phyloP scores from a whole-genome alignment of 164 flowering plant genomes.

The Aristolochia californica region DNA sequence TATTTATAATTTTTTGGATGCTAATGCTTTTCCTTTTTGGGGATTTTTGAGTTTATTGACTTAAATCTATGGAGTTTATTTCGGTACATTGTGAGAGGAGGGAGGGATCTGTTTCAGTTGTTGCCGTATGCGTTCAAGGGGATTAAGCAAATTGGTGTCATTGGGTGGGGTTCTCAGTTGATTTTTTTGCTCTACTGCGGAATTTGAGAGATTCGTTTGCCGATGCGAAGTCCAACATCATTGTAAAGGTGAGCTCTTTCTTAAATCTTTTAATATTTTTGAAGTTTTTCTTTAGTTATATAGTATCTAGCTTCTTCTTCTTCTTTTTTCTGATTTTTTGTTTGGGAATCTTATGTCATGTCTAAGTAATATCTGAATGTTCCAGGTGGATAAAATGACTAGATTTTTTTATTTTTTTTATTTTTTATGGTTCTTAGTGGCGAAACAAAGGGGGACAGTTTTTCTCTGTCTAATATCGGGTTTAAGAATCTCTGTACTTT shows the following conservation, averaged over 20 bases:
- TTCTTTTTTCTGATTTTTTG: too few relatives aligned
- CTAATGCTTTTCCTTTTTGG: neutral
- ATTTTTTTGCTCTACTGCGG: too few relatives aligned
- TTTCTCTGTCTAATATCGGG: neutral
- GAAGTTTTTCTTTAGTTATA: neutral
- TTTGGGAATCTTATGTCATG: too few relatives aligned
- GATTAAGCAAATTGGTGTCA: slow-evolving; percentile 89
- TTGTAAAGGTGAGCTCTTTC: slow-evolving; percentile 78
- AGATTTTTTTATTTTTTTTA: too few relatives aligned
- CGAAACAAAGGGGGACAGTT: too few relatives aligned
- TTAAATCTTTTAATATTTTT: neutral
- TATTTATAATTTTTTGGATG: too few relatives aligned
- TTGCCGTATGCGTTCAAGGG: slow-evolving; percentile 87
- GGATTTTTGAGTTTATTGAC: too few relatives aligned
- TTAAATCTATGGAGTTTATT: slow-evolving; percentile 6
- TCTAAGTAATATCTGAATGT: too few relatives aligned
- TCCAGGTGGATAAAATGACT: too few relatives aligned
- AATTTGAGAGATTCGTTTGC: slow-evolving; percentile 87
- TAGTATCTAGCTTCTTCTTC: too few relatives aligned
- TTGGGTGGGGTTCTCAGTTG: slow-evolving; percentile 99
- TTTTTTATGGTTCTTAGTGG: too few relatives aligned
- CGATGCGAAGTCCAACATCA: slow-evolving; percentile 76
- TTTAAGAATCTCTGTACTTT: too few relatives aligned
- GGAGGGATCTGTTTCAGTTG: slow-evolving; percentile 74
- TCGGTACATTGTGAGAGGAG: slow-evolving; percentile 92